These are phyloP conservation scores for Sugiyamaella xylanicola DNA, from an alignment of 1,139 yeast genomes.

Conservation along the genomic window DNA sequence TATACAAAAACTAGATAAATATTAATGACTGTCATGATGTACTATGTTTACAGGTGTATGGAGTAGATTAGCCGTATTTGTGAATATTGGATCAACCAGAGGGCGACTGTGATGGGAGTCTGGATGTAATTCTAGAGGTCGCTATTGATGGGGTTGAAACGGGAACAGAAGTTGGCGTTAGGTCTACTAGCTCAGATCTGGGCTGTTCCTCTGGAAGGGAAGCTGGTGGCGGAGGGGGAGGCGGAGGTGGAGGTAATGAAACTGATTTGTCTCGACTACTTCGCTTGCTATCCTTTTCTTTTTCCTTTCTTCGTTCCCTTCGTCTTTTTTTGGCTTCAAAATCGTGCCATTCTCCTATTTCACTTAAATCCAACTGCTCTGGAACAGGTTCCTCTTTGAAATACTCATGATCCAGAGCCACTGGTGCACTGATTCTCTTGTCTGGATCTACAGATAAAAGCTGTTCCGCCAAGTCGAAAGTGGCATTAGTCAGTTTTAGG, in stretches of 20 bases:
- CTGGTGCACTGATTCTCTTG: slow-evolving; percentile 60
- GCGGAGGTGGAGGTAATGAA: slow-evolving; percentile 10
- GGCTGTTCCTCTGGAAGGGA: not conserved
- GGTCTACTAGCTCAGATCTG: not conserved
- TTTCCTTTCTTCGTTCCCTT: slow-evolving; percentile 53
- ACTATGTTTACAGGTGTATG: not conserved
- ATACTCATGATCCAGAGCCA: slow-evolving; percentile 67
- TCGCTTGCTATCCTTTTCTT: slow-evolving; percentile 44
- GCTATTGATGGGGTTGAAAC: not conserved
- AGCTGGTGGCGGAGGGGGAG: slow-evolving; percentile 9
- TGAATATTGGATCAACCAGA: too few relatives aligned
- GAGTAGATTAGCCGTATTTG: too few relatives aligned
- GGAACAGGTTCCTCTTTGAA: slow-evolving; percentile 70
- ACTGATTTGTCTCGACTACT: slow-evolving; percentile 9
- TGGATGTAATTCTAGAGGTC: not conserved
- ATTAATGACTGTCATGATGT: not conserved
- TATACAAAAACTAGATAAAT: slow-evolving; percentile 2
- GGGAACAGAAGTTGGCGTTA: not conserved
- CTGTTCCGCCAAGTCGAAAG: slow-evolving; percentile 65
- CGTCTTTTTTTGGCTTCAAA: slow-evolving; percentile 89
- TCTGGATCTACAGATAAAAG: slow-evolving; percentile 70
- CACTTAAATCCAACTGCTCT: slow-evolving; percentile 53
- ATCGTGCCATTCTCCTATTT: slow-evolving; percentile 92
- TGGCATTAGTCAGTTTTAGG: slow-evolving; percentile 51
- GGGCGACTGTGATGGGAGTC: not conserved